These are phyloP conservation scores for Xylaria sp. DNA, from an alignment of 2,329 filamentous ascomycete species.

Conservation along the genomic window DNA sequence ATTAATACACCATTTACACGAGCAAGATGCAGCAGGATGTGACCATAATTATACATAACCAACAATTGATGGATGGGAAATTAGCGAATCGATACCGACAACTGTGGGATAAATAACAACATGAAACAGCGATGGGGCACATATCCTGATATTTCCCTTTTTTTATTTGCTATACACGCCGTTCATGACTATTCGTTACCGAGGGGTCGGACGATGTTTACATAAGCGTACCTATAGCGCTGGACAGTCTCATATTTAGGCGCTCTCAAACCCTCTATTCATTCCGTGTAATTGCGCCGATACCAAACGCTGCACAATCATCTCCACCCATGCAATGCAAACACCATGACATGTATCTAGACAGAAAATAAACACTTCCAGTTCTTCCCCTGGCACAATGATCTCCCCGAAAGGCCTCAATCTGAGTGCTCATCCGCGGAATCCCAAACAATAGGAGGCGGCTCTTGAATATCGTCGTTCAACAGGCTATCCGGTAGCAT, in stretches of 20 bases:
- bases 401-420: slow-evolving; percentile 19
- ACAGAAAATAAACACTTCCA: background rate
- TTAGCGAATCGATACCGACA: background rate
- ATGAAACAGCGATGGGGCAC: background rate
- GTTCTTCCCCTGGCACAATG: background rate
- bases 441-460: slow-evolving; percentile 56
- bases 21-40: too few species aligned
- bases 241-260: background rate
- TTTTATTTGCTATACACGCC: background rate
- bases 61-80: background rate
- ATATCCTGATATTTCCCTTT: background rate
- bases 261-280: background rate
- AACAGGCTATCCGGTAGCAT: slow-evolving; percentile 62
- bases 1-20: too few species aligned
- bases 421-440: slow-evolving; percentile 55
- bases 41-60: too few species aligned
- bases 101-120: background rate
- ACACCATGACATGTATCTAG: background rate
- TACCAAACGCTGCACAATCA: slow-evolving; percentile 5
- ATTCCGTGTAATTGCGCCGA: background rate
- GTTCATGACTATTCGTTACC: background rate
- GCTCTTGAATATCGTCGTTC: slow-evolving; percentile 53
- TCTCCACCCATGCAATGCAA: slow-evolving; percentile 4
- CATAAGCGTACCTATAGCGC: background rate
- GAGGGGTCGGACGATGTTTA: background rate